Base-by-base conservation (phyloP, 139 green algal species). In the Asterochloris erici region DNA sequence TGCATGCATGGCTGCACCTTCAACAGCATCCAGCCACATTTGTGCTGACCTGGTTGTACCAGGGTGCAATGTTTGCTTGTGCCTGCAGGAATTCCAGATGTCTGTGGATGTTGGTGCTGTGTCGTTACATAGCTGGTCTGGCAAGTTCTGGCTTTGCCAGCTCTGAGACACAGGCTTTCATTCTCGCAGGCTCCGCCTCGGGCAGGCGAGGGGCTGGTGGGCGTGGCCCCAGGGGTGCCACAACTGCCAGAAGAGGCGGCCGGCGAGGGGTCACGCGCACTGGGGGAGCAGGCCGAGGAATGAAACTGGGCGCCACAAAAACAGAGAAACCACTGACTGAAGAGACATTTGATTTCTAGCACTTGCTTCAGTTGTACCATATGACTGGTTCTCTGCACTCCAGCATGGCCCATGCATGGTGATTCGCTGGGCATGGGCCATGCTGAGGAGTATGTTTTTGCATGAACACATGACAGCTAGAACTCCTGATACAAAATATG, bases 291-390 rank as follows among this genome's bases (percentile, higher is more conserved):
- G 60, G 76, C 19, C 12, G 76, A 38, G 76, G 76, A n/a, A 80
- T 80, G 76, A 80, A 80, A 27, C 23, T 80, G 60, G 76, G 76
- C 14, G 76, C 76, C 12, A n/a, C 76, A 11, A 80, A 80, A 29
- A 23, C 68, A n/a, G 12, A 61, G 11, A 80, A 80, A 64, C 60
- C 38, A 54, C 38, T 54, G 38, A 54, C 76, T 80, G 76, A 70
- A 27, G 24, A 69, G 14, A n/a, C 24, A 14, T 80, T 80, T 38
- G 76, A 80, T 2, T 80, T 80, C 47, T 80, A 63, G 29, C 38
- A 54, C 38, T 54, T 54, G 6, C 38, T 54, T 54, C 38, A 54
- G 4, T 54, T 54, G 38, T 54, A 54, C 38, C 38, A 54, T 54
- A 6, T 54, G 38, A 54, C 38, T 54, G 38, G 6, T 54, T 54